Conservation (phyloP, 306 rosid genomes). For the Sicyos edulis region DNA sequence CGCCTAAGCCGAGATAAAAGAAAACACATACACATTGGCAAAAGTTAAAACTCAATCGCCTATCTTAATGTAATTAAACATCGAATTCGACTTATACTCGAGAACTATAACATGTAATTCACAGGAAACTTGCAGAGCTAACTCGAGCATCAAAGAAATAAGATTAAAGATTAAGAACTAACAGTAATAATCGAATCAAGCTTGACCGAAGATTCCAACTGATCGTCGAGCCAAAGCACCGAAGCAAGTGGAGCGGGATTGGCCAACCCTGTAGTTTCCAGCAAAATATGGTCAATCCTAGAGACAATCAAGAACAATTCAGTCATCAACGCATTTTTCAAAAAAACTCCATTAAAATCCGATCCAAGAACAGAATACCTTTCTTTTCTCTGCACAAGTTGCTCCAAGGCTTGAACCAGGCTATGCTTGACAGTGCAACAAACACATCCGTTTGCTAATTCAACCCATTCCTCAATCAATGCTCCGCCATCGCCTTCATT, state of each 20-base stretch:
- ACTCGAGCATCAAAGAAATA: not conserved
- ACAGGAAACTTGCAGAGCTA: not conserved
- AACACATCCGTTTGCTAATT: slow-evolving; percentile 84
- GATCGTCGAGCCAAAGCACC: slow-evolving; percentile 93
- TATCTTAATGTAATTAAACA: too few relatives aligned
- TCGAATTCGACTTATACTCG: not conserved
- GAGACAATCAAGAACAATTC: slow-evolving; percentile 4
- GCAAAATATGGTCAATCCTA: slow-evolving; percentile 86
- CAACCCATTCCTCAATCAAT: slow-evolving; percentile 96
- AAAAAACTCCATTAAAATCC: not conserved
- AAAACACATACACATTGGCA: not conserved
- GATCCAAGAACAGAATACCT: slow-evolving; percentile 34
- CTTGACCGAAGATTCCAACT: slow-evolving; percentile 71
- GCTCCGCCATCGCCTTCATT: slow-evolving; percentile 92
- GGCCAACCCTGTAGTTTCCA: slow-evolving; percentile 98
- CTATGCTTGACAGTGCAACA: slow-evolving; percentile 92
- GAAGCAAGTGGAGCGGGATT: slow-evolving; percentile 98
- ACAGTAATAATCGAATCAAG: slow-evolving; percentile 92
- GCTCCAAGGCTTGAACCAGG: slow-evolving; percentile 91
- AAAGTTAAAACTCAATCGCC: not conserved
- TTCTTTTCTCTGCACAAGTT: slow-evolving; percentile 81
- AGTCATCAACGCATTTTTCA: not conserved
- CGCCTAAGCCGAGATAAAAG: not conserved
- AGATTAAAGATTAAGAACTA: slow-evolving; percentile 29
- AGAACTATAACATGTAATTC: not conserved